These are phyloP conservation scores for Hevea brasiliensis DNA, from an alignment of 345 rosid species.

Conservation along the genomic window DNA sequence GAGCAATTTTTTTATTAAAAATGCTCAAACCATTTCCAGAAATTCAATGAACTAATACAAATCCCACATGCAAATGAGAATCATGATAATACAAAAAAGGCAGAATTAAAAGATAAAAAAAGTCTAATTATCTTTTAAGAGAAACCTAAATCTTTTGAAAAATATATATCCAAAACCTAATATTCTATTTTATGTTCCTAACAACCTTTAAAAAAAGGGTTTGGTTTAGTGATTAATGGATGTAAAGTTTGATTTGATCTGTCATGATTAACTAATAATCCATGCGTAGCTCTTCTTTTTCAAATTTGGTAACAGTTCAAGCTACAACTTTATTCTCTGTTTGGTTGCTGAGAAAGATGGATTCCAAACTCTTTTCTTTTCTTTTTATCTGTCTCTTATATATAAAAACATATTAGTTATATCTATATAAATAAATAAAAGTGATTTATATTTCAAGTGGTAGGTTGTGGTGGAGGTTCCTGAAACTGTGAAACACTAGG, in stretches of 20 bases:
- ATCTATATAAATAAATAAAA: neutral
- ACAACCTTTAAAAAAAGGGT: neutral
- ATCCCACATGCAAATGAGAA: no score
- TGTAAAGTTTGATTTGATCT: constrained; percentile 1
- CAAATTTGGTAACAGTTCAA: neutral
- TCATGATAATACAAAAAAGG: no score
- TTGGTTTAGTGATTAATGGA: neutral
- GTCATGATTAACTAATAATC: constrained; percentile 18
- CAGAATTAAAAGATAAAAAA: no score
- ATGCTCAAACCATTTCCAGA: no score
- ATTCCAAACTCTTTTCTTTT: constrained; percentile 16
- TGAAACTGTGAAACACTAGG: constrained; percentile 6
- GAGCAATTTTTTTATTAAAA: no score
- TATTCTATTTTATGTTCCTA: no score
- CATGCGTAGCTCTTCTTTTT: neutral
- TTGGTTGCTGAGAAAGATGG: constrained; percentile 22
- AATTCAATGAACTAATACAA: no score
- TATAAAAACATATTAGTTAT: neutral
- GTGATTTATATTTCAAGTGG: no score
- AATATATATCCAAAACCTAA: no score
- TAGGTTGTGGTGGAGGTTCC: constrained; percentile 21
- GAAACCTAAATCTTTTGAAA: no score
- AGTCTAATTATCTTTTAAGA: no score
- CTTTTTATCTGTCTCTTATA: neutral
- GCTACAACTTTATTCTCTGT: constrained; percentile 1